Conservation (phyloP, 2,329 filamentous ascomycete genomes). For the Coniochaeta prunicola region DNA sequence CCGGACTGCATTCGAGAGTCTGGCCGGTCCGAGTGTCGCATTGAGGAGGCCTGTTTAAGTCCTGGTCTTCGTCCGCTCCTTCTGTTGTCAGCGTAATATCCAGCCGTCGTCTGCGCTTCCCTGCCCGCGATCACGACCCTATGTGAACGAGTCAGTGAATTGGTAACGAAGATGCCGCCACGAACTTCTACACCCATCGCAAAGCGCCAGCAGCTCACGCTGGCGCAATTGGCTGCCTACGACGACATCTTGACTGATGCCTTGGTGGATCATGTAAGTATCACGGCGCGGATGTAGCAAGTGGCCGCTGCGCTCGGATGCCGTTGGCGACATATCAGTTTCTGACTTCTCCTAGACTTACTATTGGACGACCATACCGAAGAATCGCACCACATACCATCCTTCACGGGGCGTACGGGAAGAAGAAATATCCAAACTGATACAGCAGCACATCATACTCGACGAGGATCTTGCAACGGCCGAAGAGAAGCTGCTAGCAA, state of each 20-base stretch:
- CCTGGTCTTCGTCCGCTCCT: neutral
- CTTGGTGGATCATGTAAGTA: constrained; percentile 84
- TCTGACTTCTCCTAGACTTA: constrained; percentile 56
- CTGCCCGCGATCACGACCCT: neutral
- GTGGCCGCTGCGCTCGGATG: neutral
- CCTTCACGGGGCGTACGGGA: constrained; percentile 71
- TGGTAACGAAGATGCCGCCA: constrained; percentile 5
- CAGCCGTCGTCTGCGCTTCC: neutral
- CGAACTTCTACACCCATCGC: constrained; percentile 14
- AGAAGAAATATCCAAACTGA: constrained; percentile 52
- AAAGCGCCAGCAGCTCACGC: constrained; percentile 68
- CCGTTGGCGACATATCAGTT: neutral
- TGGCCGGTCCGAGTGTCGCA: neutral
- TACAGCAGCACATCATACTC: constrained; percentile 63
- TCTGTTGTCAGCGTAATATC: neutral
- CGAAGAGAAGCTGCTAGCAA: constrained; percentile 63
- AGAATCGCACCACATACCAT: constrained; percentile 83
- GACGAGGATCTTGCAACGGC: constrained; percentile 64
- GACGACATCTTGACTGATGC: constrained; percentile 95
- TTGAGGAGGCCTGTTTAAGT: neutral
- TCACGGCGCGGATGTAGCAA: neutral
- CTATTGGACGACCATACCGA: constrained; percentile 95
- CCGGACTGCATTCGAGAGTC: neutral
- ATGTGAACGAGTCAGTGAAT: neutral
- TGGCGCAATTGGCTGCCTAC: constrained; percentile 83